Base-by-base conservation (phyloP, 2,329 filamentous ascomycete species). In the Claviceps sp. region DNA sequence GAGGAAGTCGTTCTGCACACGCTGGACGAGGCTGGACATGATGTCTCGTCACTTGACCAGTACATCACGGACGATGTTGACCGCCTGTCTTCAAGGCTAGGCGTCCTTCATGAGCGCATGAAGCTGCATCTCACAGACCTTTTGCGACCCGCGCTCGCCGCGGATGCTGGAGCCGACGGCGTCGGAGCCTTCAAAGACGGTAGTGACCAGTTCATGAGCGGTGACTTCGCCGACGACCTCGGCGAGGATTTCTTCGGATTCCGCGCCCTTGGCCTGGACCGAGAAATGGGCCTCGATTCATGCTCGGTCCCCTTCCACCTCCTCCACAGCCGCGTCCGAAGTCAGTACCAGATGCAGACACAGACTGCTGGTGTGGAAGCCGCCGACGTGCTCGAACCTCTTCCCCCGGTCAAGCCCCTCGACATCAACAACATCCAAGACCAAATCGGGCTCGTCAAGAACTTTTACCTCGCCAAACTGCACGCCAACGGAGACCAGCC, bases 211-310 rank as follows among this genome's bases (percentile, higher is more conserved):
- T 98, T 97, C 60, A 84, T 96, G 47, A 88, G 87, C 46, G 93
- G 93, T 55, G 93, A 98, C 67, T 98, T 98, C 65, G 93, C 93
- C 0, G 93, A 96, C 65, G 93, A 98, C 60, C 85, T 98, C 13
- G 91, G 90, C 55, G 93, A 98, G 72, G 93, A 98, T 70, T 98
- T 96, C 78, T 98, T 98, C 63, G 93, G 93, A 30, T 97, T 98
- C 78, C 90, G 89, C 64, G 90, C 95, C 55, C 79, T 98, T 46
- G 93, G 93, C 44, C 77, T 98, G 53, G 89, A 95, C 62, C 85
- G 83, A 60, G 93, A 98, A 65, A 85, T 97, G 64, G 90, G 90
- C 18, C 76, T 93, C 55, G 84, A 91, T 37, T 86, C 86, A 58
- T 79, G 97, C 55, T 90, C 87, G 50, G 93, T 98, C 38, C 93